Base-by-base conservation (phyloP, 768 basidiomycete species). In the Omphalotus guepiniiformis region DNA sequence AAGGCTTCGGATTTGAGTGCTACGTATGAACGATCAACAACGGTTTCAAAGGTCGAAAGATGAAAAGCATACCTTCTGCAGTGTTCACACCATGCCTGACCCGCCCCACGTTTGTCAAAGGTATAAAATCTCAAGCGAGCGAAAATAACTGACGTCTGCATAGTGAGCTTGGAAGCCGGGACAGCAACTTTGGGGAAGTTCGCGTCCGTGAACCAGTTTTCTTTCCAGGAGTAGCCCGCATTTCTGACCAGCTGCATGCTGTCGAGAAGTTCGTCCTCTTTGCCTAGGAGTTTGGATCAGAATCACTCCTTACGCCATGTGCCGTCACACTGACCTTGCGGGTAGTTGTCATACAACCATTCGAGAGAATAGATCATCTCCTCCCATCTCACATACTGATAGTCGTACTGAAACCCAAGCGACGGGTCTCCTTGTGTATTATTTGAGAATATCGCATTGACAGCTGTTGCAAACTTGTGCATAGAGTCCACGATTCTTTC, bases 381-480 rank as follows among this genome's bases (percentile, higher is more conserved):
- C 55, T 71, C 71, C 69, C 66, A 71, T 16, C 71, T 62, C 4
- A 73, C 71, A 28, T 51, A 70, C 39, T 73, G 71, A 47, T 72
- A 72, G 41, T 66, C 66, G 32, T 65, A 71, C 47, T 73, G 67
- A 57, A 71, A 72, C 1, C 71, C 71, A 52, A 65, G 60, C 2
- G 61, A 64, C 1, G 62, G 61, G 9, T 53, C 56, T 4, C 70
- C 70, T 54, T 70, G 63, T 38, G 66, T 58, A 9, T 61, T 62
- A 1, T 59, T 69, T 39, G 61, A 61, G 60, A 65, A 72, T 13
- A 69, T 60, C 2, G 60, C 61, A 53, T 72, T 60, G 1, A 54
- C 63, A 1, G 70, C 59, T 0, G 64, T 53, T 25, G 65, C 38
- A 43, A 72, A 72, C 8, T 53, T 56, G 46, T 71, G 69, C 62